These are phyloP conservation scores for Diaporthe sp. DNA, from an alignment of 2,329 filamentous ascomycete species.

Conservation along the genomic window DNA sequence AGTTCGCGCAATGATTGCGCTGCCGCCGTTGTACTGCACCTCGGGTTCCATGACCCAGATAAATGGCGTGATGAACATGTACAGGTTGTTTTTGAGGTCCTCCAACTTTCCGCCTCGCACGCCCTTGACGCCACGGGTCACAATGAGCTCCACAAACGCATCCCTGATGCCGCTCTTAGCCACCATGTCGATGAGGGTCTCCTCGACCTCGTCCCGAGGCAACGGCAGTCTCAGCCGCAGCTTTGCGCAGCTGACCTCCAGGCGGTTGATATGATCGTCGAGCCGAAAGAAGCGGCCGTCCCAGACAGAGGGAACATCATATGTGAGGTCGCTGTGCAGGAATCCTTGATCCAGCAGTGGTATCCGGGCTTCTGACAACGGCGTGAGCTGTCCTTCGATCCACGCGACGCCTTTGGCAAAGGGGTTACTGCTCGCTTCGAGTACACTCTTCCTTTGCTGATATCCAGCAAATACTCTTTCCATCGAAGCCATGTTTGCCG, in stretches of 20 bases:
- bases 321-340: conserved; percentile 61
- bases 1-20: conserved; percentile 55
- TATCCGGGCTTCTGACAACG: conserved; percentile 58
- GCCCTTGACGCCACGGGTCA: conserved; percentile 57
- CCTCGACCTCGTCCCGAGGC: conserved; percentile 50
- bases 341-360: conserved; percentile 63
- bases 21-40: conserved; percentile 51
- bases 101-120: conserved; percentile 49
- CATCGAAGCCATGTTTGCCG: not conserved
- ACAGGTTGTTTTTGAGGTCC: conserved; percentile 53
- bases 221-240: conserved; percentile 56
- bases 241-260: conserved; percentile 56
- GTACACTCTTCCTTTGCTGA: not conserved
- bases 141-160: conserved; percentile 61
- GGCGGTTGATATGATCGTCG: conserved; percentile 57
- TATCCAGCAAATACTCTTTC: not conserved
- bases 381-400: conserved; percentile 50
- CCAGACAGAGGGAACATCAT: conserved; percentile 63
- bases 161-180: conserved; percentile 57
- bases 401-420: conserved; percentile 58
- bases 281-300: conserved; percentile 63
- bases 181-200: conserved; percentile 55
- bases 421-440: conserved; percentile 47
- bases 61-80: conserved; percentile 60
- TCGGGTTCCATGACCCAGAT: conserved; percentile 61